Conservation (phyloP, 2,329 filamentous ascomycete species). For the Diaporthe aspalathi region DNA sequence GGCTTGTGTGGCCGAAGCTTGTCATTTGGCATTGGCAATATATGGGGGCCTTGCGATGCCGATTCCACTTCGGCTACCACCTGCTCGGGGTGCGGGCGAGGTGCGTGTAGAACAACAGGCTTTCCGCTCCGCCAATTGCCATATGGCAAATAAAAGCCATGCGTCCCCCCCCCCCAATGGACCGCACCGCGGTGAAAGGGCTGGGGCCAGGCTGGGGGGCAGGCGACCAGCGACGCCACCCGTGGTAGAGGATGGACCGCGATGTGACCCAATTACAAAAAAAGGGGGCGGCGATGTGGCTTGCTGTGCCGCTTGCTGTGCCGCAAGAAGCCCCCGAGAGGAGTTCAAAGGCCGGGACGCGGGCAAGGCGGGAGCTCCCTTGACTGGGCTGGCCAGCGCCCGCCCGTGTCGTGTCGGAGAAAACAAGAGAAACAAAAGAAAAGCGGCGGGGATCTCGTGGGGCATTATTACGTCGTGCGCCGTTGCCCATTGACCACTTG, state of each 20-base stretch:
- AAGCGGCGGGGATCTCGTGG: conserved; percentile 27
- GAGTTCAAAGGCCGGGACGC: conserved; percentile 5
- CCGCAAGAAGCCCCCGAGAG: conserved; percentile 8
- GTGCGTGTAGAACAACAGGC: not conserved
- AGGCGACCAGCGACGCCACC: conserved; percentile 9
- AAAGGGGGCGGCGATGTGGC: conserved; percentile 28
- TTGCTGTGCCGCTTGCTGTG: too few species aligned
- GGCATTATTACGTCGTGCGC: conserved; percentile 24
- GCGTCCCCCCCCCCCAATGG: not conserved
- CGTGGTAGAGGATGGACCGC: conserved; percentile 18
- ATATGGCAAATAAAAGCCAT: conserved; percentile 3
- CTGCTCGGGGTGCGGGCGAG: conserved; percentile 12
- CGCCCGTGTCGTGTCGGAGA: conserved; percentile 21
- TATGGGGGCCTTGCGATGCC: not conserved
- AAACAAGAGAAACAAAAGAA: conserved; percentile 19
- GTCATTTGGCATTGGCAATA: conserved; percentile 25
- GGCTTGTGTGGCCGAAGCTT: conserved; percentile 19
- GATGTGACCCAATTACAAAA: conserved; percentile 32
- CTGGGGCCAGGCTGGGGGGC: too few species aligned
- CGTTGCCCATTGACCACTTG: not conserved
- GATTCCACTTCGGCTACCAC: conserved; percentile 19
- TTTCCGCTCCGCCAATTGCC: conserved; percentile 12
- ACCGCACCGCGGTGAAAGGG: too few species aligned
- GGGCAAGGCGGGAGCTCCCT: conserved; percentile 26
- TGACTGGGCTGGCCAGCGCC: conserved; percentile 18